Conservation (phyloP, 345 rosid genomes). For the Salix caprea region DNA sequence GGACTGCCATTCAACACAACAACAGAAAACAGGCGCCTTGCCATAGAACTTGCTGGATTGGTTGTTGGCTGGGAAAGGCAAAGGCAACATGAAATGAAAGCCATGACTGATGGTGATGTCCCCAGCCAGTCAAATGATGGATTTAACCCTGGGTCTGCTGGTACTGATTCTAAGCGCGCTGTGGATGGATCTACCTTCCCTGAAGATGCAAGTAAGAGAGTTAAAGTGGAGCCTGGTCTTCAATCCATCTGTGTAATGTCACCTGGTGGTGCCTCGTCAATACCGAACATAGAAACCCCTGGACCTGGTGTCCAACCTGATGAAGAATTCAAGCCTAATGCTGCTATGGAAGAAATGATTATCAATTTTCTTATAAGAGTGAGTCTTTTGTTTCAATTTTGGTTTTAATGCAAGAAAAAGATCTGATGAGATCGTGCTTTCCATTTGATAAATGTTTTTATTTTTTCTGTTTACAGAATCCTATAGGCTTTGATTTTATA, state of each 20-base stretch:
- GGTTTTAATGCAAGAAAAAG: constrained; percentile 2
- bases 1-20: constrained; percentile 95
- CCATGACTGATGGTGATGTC: constrained; percentile 59
- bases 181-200: constrained; percentile 69
- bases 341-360: constrained; percentile 99
- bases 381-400: constrained; percentile 34
- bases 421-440: constrained; percentile 1
- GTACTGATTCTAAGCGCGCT: constrained; percentile 67
- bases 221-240: constrained; percentile 95
- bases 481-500: background rate
- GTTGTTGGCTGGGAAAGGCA: constrained; percentile 99
- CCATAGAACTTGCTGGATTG: constrained; percentile 98
- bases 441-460: background rate
- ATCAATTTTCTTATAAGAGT: constrained; percentile 96
- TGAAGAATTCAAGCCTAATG: constrained; percentile 98
- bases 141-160: constrained; percentile 41
- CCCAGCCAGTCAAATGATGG: constrained; percentile 55
- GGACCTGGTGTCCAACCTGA: constrained; percentile 95
- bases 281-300: constrained; percentile 87
- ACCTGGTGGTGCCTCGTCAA: constrained; percentile 85
- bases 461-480: background rate
- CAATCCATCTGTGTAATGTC: constrained; percentile 90
- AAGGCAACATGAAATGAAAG: constrained; percentile 90
- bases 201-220: constrained; percentile 82
- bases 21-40: constrained; percentile 91